Conservation (phyloP, 495 filamentous ascomycete species). For the Tuber magnatum region DNA sequence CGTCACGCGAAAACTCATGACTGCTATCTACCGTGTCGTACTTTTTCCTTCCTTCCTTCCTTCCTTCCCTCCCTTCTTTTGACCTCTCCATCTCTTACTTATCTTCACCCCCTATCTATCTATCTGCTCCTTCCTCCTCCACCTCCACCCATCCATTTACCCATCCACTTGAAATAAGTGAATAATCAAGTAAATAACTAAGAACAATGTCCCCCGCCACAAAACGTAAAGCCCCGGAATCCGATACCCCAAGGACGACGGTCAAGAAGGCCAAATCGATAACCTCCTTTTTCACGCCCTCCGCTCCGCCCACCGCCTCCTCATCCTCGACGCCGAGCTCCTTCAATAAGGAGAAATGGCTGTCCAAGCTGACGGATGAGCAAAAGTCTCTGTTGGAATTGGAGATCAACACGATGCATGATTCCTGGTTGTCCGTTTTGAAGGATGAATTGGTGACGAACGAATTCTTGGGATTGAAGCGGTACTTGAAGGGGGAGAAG, state of each 20-base stretch:
- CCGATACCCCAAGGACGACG: conserved; percentile 41
- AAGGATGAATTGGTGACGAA: conserved; percentile 70
- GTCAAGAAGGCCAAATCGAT: conserved; percentile 69
- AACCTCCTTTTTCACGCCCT: conserved; percentile 50
- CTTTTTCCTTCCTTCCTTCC: background rate
- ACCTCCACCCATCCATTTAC: background rate
- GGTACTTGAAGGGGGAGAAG: conserved; percentile 73
- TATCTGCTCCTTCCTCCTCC: background rate
- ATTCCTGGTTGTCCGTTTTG: conserved; percentile 79
- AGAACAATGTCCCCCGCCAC: conserved; percentile 38
- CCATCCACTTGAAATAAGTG: too few relatives aligned
- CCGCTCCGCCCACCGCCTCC: conserved; percentile 28
- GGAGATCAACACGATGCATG: conserved; percentile 85
- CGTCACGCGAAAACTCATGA: conserved; percentile 9
- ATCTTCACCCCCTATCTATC: background rate
- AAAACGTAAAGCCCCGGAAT: conserved; percentile 62
- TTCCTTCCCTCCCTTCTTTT: background rate
- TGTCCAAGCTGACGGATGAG: conserved; percentile 66
- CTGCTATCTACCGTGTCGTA: background rate
- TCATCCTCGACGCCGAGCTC: conserved; percentile 43
- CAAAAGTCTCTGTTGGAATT: conserved; percentile 73
- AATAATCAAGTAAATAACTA: background rate
- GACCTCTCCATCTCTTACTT: background rate
- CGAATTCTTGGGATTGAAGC: conserved; percentile 79
- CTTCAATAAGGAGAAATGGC: conserved; percentile 86